Evolutionary conservation across 108 stramenopile genomes (phyloP).

Genomic region (Skeletonema marinoi): DNA sequence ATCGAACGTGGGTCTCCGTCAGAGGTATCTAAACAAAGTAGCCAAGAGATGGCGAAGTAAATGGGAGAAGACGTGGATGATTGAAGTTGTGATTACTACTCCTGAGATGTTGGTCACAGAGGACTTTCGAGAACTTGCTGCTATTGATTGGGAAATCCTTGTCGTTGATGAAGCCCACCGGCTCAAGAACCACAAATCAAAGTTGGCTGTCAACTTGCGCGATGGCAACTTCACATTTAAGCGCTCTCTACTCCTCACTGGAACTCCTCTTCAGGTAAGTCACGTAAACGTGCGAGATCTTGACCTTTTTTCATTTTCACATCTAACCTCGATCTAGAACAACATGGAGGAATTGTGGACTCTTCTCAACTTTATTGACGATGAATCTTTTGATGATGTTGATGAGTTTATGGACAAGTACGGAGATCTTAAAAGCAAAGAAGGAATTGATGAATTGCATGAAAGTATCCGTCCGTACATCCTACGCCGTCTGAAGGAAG

Average conservation of each 20-base stretch:
- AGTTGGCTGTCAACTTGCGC: slow-evolving; percentile 85
- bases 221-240: slow-evolving; percentile 75
- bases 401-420: slow-evolving; percentile 85
- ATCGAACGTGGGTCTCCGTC: slow-evolving; percentile 54
- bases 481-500: slow-evolving; percentile 92
- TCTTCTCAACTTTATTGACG: slow-evolving; percentile 88
- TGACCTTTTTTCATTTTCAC: neutral
- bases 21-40: slow-evolving; percentile 64
- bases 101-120: slow-evolving; percentile 89
- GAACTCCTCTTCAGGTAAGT: slow-evolving; percentile 82
- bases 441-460: slow-evolving; percentile 82
- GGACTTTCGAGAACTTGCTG: slow-evolving; percentile 76
- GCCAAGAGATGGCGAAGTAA: slow-evolving; percentile 29
- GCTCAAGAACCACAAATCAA: slow-evolving; percentile 93
- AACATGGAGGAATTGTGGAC: slow-evolving; percentile 89
- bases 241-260: slow-evolving; percentile 90
- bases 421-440: slow-evolving; percentile 88
- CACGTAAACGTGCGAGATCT: neutral
- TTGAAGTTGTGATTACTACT: slow-evolving; percentile 89
- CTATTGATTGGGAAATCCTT: slow-evolving; percentile 83
- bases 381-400: slow-evolving; percentile 55
- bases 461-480: slow-evolving; percentile 91
- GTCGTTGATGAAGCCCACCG: slow-evolving; percentile 99
- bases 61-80: slow-evolving; percentile 78
- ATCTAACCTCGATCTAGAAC: slow-evolving; percentile 73